phyloP scores from a whole-genome alignment of 306 rosid species.

The Dryas alaskensis region DNA sequence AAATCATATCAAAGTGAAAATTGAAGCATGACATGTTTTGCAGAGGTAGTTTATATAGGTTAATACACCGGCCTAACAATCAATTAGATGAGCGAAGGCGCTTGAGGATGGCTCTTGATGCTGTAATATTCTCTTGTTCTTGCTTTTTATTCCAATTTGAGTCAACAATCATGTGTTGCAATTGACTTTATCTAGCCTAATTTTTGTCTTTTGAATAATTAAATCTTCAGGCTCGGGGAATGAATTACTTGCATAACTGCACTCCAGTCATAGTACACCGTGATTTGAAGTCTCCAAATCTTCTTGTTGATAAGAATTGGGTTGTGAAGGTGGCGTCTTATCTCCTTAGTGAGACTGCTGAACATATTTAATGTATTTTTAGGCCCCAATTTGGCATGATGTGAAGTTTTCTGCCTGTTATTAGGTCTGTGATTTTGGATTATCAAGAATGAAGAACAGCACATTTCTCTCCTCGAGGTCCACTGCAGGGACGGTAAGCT shows the following conservation, averaged over 20 bases:
- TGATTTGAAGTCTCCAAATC: slow-evolving; percentile 95
- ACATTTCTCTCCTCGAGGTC: slow-evolving; percentile 98
- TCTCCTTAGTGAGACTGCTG: slow-evolving; percentile 12
- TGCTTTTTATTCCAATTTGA: slow-evolving; percentile 23
- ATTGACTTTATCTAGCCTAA: slow-evolving; percentile 15
- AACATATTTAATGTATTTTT: slow-evolving; percentile 4
- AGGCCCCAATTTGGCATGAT: slow-evolving; percentile 24
- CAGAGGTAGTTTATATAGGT: slow-evolving; percentile 97
- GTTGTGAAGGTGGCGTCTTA: slow-evolving; percentile 62
- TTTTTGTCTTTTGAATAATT: slow-evolving; percentile 24
- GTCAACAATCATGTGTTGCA: slow-evolving; percentile 13
- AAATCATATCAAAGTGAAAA: slow-evolving; percentile 25
- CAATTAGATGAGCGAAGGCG: slow-evolving; percentile 85
- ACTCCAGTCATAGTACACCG: slow-evolving; percentile 81
- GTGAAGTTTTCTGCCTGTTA: slow-evolving; percentile 17
- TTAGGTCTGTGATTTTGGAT: slow-evolving; percentile 96
- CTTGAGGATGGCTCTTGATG: slow-evolving; percentile 92
- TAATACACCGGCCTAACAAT: slow-evolving; percentile 85
- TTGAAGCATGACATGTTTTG: slow-evolving; percentile 41
- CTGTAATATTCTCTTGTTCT: slow-evolving; percentile 50
- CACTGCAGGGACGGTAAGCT: slow-evolving; percentile 93
- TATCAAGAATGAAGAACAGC: slow-evolving; percentile 87
- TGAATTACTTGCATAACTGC: slow-evolving; percentile 91
- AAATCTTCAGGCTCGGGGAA: slow-evolving; percentile 78
- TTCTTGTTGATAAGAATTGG: slow-evolving; percentile 90